Conservation (phyloP, 495 filamentous ascomycete genomes). For the Penicillium roqueforti region DNA sequence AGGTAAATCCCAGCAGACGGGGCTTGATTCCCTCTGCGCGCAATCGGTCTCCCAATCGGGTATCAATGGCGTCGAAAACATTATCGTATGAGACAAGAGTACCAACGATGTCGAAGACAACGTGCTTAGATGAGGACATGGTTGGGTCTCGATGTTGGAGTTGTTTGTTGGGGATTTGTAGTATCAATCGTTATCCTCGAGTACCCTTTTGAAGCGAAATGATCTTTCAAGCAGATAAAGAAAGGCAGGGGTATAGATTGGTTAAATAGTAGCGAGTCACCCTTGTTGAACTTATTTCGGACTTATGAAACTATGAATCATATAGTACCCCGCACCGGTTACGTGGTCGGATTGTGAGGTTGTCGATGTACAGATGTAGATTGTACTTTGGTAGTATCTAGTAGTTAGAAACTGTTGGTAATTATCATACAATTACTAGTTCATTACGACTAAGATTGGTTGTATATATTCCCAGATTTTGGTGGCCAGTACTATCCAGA, state of each 20-base stretch:
- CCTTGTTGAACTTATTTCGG: neutral
- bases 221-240: too few species aligned
- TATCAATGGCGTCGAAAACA: slow-evolving; percentile 30
- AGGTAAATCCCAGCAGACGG: slow-evolving; percentile 32
- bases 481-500: too few species aligned
- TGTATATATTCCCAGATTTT: too few species aligned
- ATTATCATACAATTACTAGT: too few species aligned
- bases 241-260: neutral
- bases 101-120: slow-evolving; percentile 43
- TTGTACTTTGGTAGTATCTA: too few species aligned
- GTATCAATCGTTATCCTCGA: neutral
- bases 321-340: slow-evolving; percentile 3
- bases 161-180: neutral
- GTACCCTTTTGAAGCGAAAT: too few species aligned
- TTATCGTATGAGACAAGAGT: slow-evolving; percentile 34
- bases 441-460: too few species aligned
- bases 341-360: neutral
- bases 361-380: neutral
- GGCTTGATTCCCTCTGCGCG: slow-evolving; percentile 34
- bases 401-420: too few species aligned
- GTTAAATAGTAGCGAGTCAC: neutral
- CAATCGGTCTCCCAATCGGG: slow-evolving; percentile 30
- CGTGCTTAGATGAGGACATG: slow-evolving; percentile 28
- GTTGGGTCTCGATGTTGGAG: neutral
- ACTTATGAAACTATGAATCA: neutral